Evolutionary conservation across 306 rosid species (phyloP), one percentile per base, ranked within the genome.

Genomic region (Abrus precatorius): DNA sequence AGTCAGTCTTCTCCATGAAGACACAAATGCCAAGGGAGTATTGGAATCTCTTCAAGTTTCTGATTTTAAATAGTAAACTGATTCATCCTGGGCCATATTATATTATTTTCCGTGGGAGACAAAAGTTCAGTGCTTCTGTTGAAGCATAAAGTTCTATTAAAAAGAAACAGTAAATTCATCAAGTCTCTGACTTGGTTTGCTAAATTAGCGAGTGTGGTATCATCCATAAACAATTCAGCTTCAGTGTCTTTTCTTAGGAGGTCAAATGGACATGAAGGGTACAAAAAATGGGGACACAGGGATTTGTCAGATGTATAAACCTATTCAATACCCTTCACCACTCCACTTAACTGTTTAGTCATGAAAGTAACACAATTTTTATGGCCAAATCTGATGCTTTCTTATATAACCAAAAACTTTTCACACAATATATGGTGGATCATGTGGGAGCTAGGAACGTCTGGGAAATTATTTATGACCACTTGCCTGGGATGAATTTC

Each of bases 11-110:
- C 29, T 32, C 34, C 57, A 30, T 56, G 4, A 49, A 78, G 57
- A 76, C 76, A 66, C 66, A 69, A 68, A 45, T 62, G 75, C 71
- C 71, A 20, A 49, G 64, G 56, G 36, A 62, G 82, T 64, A 63
- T 63, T 80, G 85, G 85, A 88, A 86, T 88, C 74, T 78, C 50
- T 65, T 85, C 84, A 20, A n/a, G 83, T 54, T 78, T 78, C 83
- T 71, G 68, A 49, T 69, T 73, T 36, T 13, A 5, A 59, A 55
- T 80, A 43, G 33, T 33, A 5, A 66, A 9, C 50, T 32, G 6
- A 41, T 55, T 32, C 75, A 68, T 56, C 30, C 59, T 69, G 29
- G 14, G 66, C 61, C 73, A 57, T 8, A 49, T 66, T 65, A 36
- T 69, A 65, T 48, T 75, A 60, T 44, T 74, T 60, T 84, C 43